Evolutionary conservation across 140 eudicot genomes (phyloP).

Genomic region (Oenanthe javanica): DNA sequence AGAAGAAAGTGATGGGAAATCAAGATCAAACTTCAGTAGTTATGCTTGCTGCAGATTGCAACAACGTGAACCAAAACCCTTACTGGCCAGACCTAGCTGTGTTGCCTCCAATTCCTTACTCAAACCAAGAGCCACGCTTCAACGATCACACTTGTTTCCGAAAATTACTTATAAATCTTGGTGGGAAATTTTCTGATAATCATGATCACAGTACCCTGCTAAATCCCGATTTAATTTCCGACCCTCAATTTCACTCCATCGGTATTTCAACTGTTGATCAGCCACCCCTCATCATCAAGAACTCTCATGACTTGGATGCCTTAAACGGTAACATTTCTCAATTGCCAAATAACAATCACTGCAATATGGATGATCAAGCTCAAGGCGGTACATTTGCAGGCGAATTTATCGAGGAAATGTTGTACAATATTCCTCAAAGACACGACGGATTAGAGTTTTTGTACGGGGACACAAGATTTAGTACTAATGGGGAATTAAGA

Average conservation of each 20-base stretch:
- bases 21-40: conserved; percentile 21
- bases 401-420: conserved; percentile 30
- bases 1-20: conserved; percentile 20
- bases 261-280: conserved; percentile 17
- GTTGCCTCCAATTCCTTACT: conserved; percentile 36
- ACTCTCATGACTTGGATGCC: neutral
- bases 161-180: conserved; percentile 54
- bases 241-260: conserved; percentile 14
- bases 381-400: conserved; percentile 24
- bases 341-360: conserved; percentile 18
- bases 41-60: neutral
- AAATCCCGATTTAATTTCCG: neutral
- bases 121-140: conserved; percentile 32
- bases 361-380: conserved; percentile 13
- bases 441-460: conserved; percentile 53
- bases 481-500: conserved; percentile 25
- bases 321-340: conserved; percentile 18
- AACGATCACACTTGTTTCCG: conserved; percentile 54
- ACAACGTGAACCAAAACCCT: conserved; percentile 23
- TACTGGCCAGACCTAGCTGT: conserved; percentile 37
- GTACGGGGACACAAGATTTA: conserved; percentile 34
- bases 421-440: conserved; percentile 29
- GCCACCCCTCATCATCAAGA: neutral
- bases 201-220: conserved; percentile 10
- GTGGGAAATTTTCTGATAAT: conserved; percentile 48